Percentiles rank a stretch among this genome's conserved stretches.
These are phyloP conservation scores for Clarkia xantiana DNA, from an alignment of 345 rosid species.

Conservation along the genomic window DNA sequence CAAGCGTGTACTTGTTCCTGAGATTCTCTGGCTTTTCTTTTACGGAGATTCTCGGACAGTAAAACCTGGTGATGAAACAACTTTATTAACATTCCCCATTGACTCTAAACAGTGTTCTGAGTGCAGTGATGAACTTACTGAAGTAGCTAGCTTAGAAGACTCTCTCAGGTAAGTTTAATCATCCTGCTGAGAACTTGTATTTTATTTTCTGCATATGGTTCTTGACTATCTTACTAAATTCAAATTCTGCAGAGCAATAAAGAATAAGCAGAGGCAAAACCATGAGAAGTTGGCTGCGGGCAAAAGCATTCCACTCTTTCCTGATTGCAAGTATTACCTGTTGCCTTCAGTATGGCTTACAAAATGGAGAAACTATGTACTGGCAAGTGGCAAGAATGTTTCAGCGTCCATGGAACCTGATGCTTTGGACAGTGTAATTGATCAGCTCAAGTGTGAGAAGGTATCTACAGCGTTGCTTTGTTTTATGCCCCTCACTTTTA, in stretches of 20 bases:
- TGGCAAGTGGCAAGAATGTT: conserved; percentile 51
- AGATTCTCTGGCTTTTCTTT: conserved; percentile 73
- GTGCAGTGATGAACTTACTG: conserved; percentile 68
- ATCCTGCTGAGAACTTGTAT: conserved; percentile 2
- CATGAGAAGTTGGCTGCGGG: conserved; percentile 77
- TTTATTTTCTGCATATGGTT: conserved; percentile 2
- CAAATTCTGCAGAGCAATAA: conserved; percentile 49
- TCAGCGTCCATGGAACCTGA: conserved; percentile 57
- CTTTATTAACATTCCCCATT: conserved; percentile 38
- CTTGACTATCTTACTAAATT: conserved; percentile 15
- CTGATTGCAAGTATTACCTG: conserved; percentile 51
- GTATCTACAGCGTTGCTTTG: conserved; percentile 17
- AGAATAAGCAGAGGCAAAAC: conserved; percentile 69
- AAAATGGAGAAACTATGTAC: conserved; percentile 72
- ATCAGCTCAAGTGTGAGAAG: conserved; percentile 65
- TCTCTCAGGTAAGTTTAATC: conserved; percentile 43
- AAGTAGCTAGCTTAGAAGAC: conserved; percentile 83
- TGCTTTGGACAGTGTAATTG: conserved; percentile 41
- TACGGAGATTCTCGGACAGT: conserved; percentile 56
- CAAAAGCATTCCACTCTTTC: conserved; percentile 41
- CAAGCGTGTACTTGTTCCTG: conserved; percentile 70
- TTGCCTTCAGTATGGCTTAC: conserved; percentile 73
- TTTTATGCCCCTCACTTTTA: neutral
- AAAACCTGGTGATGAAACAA: conserved; percentile 47
- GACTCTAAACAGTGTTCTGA: conserved; percentile 51